Percentiles rank a stretch among this genome's conserved stretches.
These are phyloP conservation scores for Tillandsia leiboldiana DNA, from an alignment of 176 grass and related monocot genomes.

Conservation along the genomic window DNA sequence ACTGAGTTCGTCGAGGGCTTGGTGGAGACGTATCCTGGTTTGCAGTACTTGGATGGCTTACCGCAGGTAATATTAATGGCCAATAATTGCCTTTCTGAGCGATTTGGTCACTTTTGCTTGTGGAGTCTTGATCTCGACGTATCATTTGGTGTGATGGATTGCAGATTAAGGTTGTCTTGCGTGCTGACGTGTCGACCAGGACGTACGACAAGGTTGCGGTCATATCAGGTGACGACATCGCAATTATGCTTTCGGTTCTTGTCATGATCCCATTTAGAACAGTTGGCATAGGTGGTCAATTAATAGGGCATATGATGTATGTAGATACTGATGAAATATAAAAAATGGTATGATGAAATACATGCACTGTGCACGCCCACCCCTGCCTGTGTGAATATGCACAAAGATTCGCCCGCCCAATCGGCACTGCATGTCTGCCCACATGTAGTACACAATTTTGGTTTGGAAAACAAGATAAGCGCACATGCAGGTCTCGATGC, in stretches of 20 bases:
- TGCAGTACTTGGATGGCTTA: constrained; percentile 93
- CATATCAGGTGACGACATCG: constrained; percentile 54
- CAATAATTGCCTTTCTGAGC: constrained; percentile 10
- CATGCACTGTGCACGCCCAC: no score
- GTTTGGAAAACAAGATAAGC: no score
- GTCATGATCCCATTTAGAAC: constrained; percentile 2
- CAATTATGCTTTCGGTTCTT: constrained; percentile 5
- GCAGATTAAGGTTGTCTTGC: constrained; percentile 98
- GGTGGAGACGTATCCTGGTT: constrained; percentile 91
- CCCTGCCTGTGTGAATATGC: no score
- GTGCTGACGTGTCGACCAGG: constrained; percentile 59
- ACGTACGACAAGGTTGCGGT: constrained; percentile 81
- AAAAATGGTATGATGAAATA: no score
- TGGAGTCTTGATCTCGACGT: constrained; percentile 15
- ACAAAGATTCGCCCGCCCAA: no score
- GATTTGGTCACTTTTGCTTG: constrained; percentile 1
- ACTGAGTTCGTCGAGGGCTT: constrained; percentile 96
- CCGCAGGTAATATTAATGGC: constrained; percentile 48
- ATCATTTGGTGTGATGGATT: constrained; percentile 6
- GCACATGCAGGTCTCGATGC: no score
- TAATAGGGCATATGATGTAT: background rate
- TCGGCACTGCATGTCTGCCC: no score
- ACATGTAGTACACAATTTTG: no score
- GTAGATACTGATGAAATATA: background rate
- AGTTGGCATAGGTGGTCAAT: background rate